Evolutionary conservation across 345 rosid species (phyloP).

Genomic region (Balakata baccata): DNA sequence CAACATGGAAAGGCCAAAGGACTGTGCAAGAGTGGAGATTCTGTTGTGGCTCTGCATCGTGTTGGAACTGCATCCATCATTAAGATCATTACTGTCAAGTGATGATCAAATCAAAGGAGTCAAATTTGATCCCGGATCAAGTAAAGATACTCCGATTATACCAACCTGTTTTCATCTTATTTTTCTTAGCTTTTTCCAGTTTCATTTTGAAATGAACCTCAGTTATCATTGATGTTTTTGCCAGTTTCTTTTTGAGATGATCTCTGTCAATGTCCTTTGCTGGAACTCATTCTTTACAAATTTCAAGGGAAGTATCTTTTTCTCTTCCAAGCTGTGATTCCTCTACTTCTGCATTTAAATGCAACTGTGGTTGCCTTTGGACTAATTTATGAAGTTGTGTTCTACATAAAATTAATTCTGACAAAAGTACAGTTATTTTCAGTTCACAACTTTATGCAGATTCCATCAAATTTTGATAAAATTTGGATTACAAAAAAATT

Average conservation of each 20-base stretch:
- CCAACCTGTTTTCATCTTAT: background rate
- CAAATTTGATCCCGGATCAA: background rate
- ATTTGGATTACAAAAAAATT: too few relatives aligned
- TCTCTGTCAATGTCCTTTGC: too few relatives aligned
- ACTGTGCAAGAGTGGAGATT: constrained; percentile 74
- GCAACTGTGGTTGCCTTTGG: too few relatives aligned
- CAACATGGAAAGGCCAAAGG: constrained; percentile 61
- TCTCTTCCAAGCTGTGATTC: too few relatives aligned
- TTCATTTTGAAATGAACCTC: background rate
- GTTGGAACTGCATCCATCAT: constrained; percentile 84
- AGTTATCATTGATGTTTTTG: background rate
- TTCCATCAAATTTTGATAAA: too few relatives aligned
- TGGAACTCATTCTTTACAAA: too few relatives aligned
- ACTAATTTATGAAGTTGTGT: too few relatives aligned
- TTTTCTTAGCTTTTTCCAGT: background rate
- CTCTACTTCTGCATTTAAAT: too few relatives aligned
- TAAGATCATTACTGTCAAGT: constrained; percentile 80
- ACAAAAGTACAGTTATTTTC: too few relatives aligned
- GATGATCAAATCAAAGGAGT: constrained; percentile 1
- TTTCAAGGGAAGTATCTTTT: too few relatives aligned
- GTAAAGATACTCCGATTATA: background rate
- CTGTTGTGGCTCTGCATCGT: constrained; percentile 88
- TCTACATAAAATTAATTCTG: too few relatives aligned
- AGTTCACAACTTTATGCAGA: too few relatives aligned
- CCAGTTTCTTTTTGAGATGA: background rate